phyloP scores from a whole-genome alignment of 805 yeast genomes.

The Ogataea neopini region DNA sequence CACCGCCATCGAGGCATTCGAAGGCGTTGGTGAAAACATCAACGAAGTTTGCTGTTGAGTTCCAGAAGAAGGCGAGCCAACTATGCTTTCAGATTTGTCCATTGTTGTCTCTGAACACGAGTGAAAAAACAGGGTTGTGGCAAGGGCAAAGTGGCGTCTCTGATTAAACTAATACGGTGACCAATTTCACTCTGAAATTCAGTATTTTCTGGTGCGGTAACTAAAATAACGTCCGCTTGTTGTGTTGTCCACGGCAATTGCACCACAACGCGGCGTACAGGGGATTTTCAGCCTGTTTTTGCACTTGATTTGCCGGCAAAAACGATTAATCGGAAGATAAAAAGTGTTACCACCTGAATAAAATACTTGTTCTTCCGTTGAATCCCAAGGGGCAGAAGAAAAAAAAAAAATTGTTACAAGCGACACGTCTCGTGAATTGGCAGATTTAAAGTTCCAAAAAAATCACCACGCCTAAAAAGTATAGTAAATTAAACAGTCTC shows the following conservation, averaged over 20 bases:
- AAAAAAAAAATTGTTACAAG: not conserved
- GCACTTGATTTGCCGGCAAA: not conserved
- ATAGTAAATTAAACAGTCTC: too few relatives aligned
- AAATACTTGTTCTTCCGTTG: slow-evolving; percentile 20
- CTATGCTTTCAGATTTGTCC: slow-evolving; percentile 18
- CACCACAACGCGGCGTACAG: slow-evolving; percentile 2
- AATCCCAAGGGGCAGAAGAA: not conserved
- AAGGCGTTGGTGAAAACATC: slow-evolving; percentile 26
- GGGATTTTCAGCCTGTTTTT: not conserved
- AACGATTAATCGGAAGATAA: not conserved
- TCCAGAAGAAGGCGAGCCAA: slow-evolving; percentile 17
- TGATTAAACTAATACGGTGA: too few relatives aligned
- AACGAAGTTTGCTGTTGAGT: slow-evolving; percentile 17
- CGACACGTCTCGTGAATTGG: not conserved
- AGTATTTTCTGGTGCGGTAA: not conserved
- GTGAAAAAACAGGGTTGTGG: not conserved
- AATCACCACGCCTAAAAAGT: not conserved
- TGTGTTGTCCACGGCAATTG: slow-evolving; percentile 2
- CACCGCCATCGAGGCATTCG: slow-evolving; percentile 38
- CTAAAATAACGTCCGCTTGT: not conserved
- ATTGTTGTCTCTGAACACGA: not conserved
- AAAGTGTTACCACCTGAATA: not conserved
- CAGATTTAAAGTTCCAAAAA: not conserved
- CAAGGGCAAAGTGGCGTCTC: not conserved
- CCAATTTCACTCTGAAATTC: not conserved